Evolutionary conservation across 2,329 filamentous ascomycete genomes (phyloP), one percentile per base, ranked within the genome.

Genomic region (Alternaria brassicicola): DNA sequence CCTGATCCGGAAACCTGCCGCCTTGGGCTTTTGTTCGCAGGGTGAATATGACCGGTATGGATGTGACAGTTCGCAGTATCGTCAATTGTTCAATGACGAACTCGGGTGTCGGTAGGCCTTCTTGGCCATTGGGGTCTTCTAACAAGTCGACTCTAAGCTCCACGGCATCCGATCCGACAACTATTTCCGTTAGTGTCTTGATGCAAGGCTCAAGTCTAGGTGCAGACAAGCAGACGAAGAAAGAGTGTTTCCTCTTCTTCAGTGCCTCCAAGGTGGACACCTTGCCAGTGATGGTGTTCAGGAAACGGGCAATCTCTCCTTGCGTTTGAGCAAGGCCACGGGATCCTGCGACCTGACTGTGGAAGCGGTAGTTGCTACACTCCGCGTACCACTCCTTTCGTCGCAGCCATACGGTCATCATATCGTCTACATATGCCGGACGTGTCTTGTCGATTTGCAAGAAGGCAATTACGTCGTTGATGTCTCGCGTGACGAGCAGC

Each of bases 311-410:
- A 69, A 96, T 95, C 71, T 94, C 90, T 46, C 86, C 80, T 35
- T 89, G 82, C 26, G 85, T 82, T 57, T 82, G 79, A 12, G 81
- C 78, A 50, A 87, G 77, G 33, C 81, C 81, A 9, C 68, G 77
- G 21, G 82, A 77, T 36, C 82, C 82, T 3, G 85, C 81, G 43
- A 81, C 87, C 49, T 92, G 92, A 76, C 91, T 96, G 80, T 94
- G 91, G 80, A 97, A 98, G 68, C 96, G 88, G 69, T 92, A 89
- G 74, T 96, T 99, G 81, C 93, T 97, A 82, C 95, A 98, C 75
- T 94, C 87, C 56, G 91, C 85, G 78, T 92, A 98, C 88, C 92
- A 97, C 3, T 89, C 90, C 76, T 93, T 95, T 35, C 95, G 88
- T 52, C 94, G 89, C 56, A 92, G 81, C 83, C 96, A 99, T 2